These are phyloP conservation scores for Haematococcus sp. DNA, from an alignment of 139 green algal species.

Conservation along the genomic window DNA sequence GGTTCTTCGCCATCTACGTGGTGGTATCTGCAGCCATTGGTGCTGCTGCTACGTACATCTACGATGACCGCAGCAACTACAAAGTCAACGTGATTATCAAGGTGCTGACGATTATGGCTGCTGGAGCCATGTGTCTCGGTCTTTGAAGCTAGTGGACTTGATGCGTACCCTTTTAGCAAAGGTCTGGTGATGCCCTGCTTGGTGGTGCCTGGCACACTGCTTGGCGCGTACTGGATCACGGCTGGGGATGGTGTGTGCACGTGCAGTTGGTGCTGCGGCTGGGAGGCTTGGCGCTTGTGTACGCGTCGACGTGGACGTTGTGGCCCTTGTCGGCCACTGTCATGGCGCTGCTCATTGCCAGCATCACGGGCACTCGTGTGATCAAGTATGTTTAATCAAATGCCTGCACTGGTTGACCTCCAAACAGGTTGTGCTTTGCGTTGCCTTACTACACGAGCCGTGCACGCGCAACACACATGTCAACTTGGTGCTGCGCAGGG, in stretches of 20 bases:
- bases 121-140: no score
- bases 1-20: conserved; percentile 23
- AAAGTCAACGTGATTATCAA: conserved; percentile 45
- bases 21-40: conserved; percentile 15
- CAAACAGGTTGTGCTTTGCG: no score
- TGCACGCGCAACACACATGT: no score
- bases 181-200: no score
- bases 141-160: no score
- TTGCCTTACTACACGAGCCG: no score
- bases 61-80: conserved; percentile 29
- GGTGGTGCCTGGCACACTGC: no score
- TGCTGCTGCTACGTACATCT: conserved; percentile 35
- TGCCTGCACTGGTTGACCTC: no score
- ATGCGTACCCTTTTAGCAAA: no score
- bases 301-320: conserved; percentile 32
- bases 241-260: background rate
- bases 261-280: conserved; percentile 29
- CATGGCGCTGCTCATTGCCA: conserved; percentile 3
- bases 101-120: background rate
- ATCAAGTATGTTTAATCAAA: background rate
- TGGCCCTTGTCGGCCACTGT: background rate
- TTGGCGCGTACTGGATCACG: no score
- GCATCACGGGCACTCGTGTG: background rate
- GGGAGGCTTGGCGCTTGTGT: conserved; percentile 27
- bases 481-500: conserved; percentile 7